phyloP scores from a whole-genome alignment of 2,329 filamentous ascomycete genomes.

The Curvularia lunata region DNA sequence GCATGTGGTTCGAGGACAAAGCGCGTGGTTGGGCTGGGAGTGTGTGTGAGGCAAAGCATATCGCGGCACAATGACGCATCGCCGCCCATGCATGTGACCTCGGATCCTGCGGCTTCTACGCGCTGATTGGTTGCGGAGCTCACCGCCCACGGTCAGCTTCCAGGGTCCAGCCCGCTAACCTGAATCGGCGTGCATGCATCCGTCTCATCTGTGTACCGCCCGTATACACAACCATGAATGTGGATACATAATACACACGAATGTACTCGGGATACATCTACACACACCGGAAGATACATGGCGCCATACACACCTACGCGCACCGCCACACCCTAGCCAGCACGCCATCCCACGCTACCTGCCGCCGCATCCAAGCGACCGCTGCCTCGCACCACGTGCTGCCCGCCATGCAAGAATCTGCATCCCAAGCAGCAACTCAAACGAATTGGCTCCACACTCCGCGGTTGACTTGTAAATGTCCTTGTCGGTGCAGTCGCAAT shows the following conservation, averaged over 20 bases:
- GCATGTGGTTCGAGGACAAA: slow-evolving; percentile 6
- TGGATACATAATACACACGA: background rate
- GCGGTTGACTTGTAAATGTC: background rate
- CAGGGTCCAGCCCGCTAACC: slow-evolving; percentile 6
- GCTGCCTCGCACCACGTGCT: background rate
- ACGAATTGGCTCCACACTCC: background rate
- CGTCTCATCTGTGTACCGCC: too few relatives aligned
- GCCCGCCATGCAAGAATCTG: background rate
- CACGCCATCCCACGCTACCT: slow-evolving; percentile 2
- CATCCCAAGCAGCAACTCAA: background rate
- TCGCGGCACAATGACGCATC: slow-evolving; percentile 16
- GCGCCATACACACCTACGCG: background rate
- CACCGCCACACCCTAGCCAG: slow-evolving; percentile 9
- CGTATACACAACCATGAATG: too few relatives aligned
- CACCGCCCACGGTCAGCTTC: slow-evolving; percentile 9
- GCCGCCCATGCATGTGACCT: slow-evolving; percentile 12
- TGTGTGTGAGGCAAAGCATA: slow-evolving; percentile 11
- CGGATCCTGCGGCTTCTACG: background rate
- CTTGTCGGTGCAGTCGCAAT: background rate
- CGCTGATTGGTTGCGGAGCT: slow-evolving; percentile 6
- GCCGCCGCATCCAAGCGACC: background rate
- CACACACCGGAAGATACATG: background rate
- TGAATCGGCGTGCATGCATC: background rate
- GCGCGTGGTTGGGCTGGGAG: background rate
- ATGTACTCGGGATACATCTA: background rate